Conservation (phyloP, 768 basidiomycete genomes). For the Rhodotorula toruloides region DNA sequence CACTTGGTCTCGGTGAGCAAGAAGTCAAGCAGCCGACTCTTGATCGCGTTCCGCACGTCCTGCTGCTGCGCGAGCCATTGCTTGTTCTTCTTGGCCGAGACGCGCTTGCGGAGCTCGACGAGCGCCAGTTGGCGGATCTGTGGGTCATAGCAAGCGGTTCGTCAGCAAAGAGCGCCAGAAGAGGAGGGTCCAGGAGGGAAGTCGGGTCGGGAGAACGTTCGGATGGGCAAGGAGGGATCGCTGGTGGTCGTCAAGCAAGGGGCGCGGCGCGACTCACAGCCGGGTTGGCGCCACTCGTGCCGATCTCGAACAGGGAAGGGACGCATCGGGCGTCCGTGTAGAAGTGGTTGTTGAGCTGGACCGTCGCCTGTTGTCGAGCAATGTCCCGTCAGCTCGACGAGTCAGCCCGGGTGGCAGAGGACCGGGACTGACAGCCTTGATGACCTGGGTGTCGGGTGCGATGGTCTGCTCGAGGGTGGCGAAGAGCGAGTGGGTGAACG, state of each 20-base stretch:
- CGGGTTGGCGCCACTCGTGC: conserved; percentile 75
- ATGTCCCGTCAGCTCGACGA: not conserved
- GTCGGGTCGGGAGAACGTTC: no score
- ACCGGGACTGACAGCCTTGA: conserved; percentile 70
- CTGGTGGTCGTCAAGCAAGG: conserved; percentile 13
- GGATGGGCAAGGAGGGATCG: not conserved
- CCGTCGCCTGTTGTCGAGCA: conserved; percentile 63
- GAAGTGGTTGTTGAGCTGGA: conserved; percentile 81
- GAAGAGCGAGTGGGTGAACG: conserved; percentile 73
- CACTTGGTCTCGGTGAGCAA: conserved; percentile 74
- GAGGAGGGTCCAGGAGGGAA: no score
- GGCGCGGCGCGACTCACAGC: conserved; percentile 58
- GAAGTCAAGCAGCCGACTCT: conserved; percentile 69
- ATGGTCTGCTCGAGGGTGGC: conserved; percentile 77
- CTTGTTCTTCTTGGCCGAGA: conserved; percentile 68
- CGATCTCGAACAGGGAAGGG: conserved; percentile 78
- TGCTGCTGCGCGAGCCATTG: conserved; percentile 71
- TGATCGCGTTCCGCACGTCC: conserved; percentile 72
- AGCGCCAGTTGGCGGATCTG: conserved; percentile 96
- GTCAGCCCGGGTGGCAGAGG: conserved; percentile 16
- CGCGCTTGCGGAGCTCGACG: conserved; percentile 91
- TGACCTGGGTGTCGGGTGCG: conserved; percentile 76
- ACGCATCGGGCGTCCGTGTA: conserved; percentile 90
- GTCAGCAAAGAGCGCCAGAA: not conserved
- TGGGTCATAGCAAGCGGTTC: not conserved